Evolutionary conservation across 2,329 filamentous ascomycete species (phyloP).

Genomic region (Byssochlamys sp.): DNA sequence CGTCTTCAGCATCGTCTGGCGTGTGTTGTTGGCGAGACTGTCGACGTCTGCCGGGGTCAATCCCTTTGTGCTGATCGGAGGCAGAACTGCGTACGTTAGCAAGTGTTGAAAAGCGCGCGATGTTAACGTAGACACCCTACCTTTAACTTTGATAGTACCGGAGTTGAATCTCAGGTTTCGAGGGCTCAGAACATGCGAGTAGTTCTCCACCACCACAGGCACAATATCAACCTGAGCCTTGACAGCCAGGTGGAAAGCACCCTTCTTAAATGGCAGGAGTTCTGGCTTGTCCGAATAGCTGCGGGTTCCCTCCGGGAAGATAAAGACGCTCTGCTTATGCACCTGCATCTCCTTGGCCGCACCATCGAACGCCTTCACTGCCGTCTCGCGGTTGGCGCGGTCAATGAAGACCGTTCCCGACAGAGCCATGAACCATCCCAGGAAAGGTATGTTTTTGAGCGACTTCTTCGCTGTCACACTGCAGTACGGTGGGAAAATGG

Average conservation of each 20-base stretch:
- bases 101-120: neutral
- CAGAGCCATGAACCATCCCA: constrained; percentile 89
- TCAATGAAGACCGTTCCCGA: constrained; percentile 93
- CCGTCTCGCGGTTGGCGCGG: constrained; percentile 71
- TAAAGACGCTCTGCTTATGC: constrained; percentile 52
- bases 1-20: constrained; percentile 64
- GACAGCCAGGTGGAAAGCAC: constrained; percentile 89
- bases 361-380: constrained; percentile 72
- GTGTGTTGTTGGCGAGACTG: constrained; percentile 56
- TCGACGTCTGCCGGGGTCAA: constrained; percentile 70
- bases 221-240: constrained; percentile 90
- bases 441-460: constrained; percentile 66
- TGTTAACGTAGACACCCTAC: constrained; percentile 32
- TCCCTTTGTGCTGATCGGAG: constrained; percentile 67
- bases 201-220: constrained; percentile 72
- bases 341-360: constrained; percentile 70
- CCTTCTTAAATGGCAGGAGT: constrained; percentile 95
- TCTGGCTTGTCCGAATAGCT: constrained; percentile 75
- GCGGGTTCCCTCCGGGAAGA: constrained; percentile 70
- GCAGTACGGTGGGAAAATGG: constrained; percentile 82
- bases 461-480: constrained; percentile 86
- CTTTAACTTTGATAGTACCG: constrained; percentile 65
- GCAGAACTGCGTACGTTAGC: constrained; percentile 49
- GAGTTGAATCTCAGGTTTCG: constrained; percentile 56
- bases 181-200: constrained; percentile 60